Evolutionary conservation across 1,139 yeast species (phyloP).

Genomic region (Yamadazyma jaroonii): DNA sequence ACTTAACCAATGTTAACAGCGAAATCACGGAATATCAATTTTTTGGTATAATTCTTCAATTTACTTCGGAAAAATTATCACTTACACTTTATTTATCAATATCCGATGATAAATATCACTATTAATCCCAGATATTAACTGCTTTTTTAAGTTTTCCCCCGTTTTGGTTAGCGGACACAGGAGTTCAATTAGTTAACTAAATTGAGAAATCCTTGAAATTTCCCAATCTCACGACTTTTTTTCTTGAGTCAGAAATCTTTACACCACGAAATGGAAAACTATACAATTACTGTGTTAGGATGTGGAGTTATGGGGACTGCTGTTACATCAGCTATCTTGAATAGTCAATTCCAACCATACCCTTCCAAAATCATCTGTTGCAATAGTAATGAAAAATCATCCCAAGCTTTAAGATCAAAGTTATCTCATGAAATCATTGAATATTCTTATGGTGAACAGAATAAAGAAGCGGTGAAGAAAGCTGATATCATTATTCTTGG

Average conservation of each 20-base stretch:
- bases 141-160: too few relatives aligned
- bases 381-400: slow-evolving; percentile 58
- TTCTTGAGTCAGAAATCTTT: too few relatives aligned
- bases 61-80: too few relatives aligned
- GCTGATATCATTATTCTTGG: slow-evolving; percentile 79
- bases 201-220: slow-evolving; percentile 1
- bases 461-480: slow-evolving; percentile 54
- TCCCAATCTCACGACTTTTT: background rate
- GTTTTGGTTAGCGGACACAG: too few relatives aligned
- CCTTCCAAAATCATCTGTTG: slow-evolving; percentile 78
- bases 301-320: slow-evolving; percentile 98
- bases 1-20: background rate
- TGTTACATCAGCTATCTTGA: slow-evolving; percentile 75
- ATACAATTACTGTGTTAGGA: slow-evolving; percentile 79
- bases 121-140: too few relatives aligned
- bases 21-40: background rate
- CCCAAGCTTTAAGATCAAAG: slow-evolving; percentile 40
- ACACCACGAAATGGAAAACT: slow-evolving; percentile 49
- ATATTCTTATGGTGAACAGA: slow-evolving; percentile 51
- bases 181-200: slow-evolving; percentile 1
- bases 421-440: slow-evolving; percentile 47
- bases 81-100: too few relatives aligned
- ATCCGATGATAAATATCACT: too few relatives aligned
- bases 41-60: too few relatives aligned
- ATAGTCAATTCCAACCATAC: slow-evolving; percentile 44